These are phyloP conservation scores for Pichia nakasei DNA, from an alignment of 805 yeast species.

Conservation along the genomic window DNA sequence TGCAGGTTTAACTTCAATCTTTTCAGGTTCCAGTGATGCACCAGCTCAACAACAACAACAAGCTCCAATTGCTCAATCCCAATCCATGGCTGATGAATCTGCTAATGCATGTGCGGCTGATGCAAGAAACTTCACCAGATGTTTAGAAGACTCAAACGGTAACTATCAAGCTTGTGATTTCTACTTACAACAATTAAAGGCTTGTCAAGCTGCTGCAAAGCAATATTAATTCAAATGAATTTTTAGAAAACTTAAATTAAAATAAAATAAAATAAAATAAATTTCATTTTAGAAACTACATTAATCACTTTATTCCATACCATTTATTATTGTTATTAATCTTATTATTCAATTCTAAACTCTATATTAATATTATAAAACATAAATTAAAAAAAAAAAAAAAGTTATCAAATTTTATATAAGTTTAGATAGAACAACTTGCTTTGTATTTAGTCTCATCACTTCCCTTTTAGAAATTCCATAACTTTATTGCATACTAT, in stretches of 20 bases:
- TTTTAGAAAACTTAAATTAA: no score
- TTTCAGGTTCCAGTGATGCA: constrained; percentile 59
- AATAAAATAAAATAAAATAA: no score
- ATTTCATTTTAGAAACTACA: no score
- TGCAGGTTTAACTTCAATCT: constrained; percentile 85
- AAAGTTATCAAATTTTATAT: no score
- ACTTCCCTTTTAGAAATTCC: background rate
- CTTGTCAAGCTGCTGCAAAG: constrained; percentile 90
- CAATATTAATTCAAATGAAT: constrained; percentile 70
- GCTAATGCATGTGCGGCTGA: constrained; percentile 74
- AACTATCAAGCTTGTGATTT: constrained; percentile 96
- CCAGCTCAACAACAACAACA: constrained; percentile 35
- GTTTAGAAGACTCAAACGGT: constrained; percentile 88
- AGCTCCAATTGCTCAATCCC: constrained; percentile 17
- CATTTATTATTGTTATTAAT: no score
- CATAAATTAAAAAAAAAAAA: no score
- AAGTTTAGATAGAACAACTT: no score
- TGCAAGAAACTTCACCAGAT: constrained; percentile 91
- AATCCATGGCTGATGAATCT: constrained; percentile 29
- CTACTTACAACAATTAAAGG: constrained; percentile 94
- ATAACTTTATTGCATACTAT: background rate
- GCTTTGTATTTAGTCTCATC: background rate
- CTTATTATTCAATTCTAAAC: no score
- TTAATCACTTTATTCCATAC: no score
- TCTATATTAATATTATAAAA: no score